A percentile compares a stretch with the other conserved stretches of the same genome.
Conservation (phyloP, 768 basidiomycete genomes). For the Tremella yokohamensis region DNA sequence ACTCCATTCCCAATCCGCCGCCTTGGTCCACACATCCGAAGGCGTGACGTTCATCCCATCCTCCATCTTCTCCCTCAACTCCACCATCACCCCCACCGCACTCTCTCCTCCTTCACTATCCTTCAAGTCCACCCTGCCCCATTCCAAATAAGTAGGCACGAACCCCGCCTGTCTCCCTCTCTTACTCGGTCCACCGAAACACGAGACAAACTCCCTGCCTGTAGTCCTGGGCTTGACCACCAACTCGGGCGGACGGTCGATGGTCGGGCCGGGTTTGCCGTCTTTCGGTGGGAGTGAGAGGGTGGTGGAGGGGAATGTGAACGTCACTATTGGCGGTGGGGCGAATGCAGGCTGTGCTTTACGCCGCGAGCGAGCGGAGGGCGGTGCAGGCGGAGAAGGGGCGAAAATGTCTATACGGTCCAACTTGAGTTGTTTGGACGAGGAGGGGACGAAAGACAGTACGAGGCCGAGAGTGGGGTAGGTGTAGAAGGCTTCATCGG, state of each 20-base stretch:
- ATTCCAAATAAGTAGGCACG: constrained; percentile 91
- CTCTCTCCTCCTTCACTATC: constrained; percentile 6
- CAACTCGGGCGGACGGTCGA: constrained; percentile 52
- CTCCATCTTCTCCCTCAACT: constrained; percentile 34
- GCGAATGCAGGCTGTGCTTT: constrained; percentile 55
- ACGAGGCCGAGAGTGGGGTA: constrained; percentile 76
- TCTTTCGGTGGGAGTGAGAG: constrained; percentile 15
- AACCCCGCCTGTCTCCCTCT: constrained; percentile 84
- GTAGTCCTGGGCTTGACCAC: constrained; percentile 52
- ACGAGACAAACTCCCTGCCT: constrained; percentile 72
- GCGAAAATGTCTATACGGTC: constrained; percentile 85
- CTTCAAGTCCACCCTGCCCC: constrained; percentile 68
- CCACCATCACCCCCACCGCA: constrained; percentile 38
- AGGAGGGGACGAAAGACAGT: constrained; percentile 65
- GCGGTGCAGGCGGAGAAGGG: constrained; percentile 43
- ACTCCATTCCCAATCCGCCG: constrained; percentile 43
- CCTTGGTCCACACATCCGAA: constrained; percentile 44
- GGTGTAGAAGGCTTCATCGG: constrained; percentile 83
- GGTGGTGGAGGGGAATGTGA: constrained; percentile 12
- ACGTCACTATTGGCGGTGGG: constrained; percentile 55
- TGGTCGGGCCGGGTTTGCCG: constrained; percentile 5
- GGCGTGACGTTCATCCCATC: constrained; percentile 22
- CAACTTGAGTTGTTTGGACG: constrained; percentile 53
- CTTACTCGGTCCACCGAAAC: constrained; percentile 77
- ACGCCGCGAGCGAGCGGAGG: constrained; percentile 43